Percentiles rank a stretch among this genome's conserved stretches.
Evolutionary conservation across 352 stramenopile genomes (phyloP).

Genomic region (Elongisporangium prolatum): DNA sequence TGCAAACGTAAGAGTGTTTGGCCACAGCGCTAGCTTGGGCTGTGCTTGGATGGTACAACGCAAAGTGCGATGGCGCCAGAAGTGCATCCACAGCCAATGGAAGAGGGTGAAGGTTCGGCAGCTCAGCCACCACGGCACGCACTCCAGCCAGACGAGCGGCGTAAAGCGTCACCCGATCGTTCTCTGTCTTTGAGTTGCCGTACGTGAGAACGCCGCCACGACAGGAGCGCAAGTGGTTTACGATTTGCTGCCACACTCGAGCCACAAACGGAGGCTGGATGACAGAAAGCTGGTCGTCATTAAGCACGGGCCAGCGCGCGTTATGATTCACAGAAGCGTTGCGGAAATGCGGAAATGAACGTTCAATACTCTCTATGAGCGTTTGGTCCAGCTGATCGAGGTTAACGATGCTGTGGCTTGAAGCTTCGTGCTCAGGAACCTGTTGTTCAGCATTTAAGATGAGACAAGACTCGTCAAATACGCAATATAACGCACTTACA

Average conservation of each 20-base stretch:
- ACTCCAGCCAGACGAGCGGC: constrained; percentile 29
- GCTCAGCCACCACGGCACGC: constrained; percentile 39
- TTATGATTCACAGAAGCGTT: background rate
- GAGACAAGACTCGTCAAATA: background rate
- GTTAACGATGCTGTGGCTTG: constrained; percentile 6
- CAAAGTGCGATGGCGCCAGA: constrained; percentile 50
- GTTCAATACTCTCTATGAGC: constrained; percentile 19
- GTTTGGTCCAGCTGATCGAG: constrained; percentile 3
- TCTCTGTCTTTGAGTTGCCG: constrained; percentile 28
- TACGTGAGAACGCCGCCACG: constrained; percentile 36
- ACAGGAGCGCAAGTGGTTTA: constrained; percentile 24
- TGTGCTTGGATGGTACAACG: constrained; percentile 24
- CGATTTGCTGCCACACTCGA: constrained; percentile 20
- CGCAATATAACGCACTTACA: constrained; percentile 10
- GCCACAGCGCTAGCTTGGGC: constrained; percentile 13
- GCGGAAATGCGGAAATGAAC: constrained; percentile 9
- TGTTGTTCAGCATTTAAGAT: constrained; percentile 1
- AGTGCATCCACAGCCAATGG: constrained; percentile 35
- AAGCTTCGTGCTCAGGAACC: constrained; percentile 14
- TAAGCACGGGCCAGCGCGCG: background rate
- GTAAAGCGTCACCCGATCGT: constrained; percentile 28
- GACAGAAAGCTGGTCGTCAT: constrained; percentile 4
- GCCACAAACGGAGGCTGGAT: constrained; percentile 21
- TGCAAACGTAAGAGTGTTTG: constrained; percentile 24
- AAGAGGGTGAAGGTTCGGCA: constrained; percentile 40